Evolutionary conservation across 805 yeast species (phyloP), one percentile per base, ranked within the genome.

Genomic region (Isabelozyma rhagii): DNA sequence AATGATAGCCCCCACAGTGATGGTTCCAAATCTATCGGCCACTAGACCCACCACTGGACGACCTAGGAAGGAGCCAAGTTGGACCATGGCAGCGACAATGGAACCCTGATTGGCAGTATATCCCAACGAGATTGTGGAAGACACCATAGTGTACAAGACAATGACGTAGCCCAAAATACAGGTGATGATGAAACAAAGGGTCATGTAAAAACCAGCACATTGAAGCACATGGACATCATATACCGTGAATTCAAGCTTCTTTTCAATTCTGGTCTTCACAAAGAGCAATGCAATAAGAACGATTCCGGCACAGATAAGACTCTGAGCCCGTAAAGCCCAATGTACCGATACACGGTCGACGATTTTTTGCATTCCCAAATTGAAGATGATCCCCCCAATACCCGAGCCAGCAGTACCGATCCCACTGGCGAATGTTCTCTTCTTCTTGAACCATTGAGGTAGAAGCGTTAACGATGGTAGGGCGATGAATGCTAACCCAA

Each of bases 391-490:
- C 14, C 82, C 82, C 11, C 82, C 82, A 15, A 67, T 54, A 11
- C 81, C 81, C 5, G 77, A 68, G 0, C 81, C 82, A 5, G 75
- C 64, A 2, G 75, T 69, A 5, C 70, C 59, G 4, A 78, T 18
- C 1, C 78, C 77, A 47, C 65, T 53, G 0, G 79, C 79, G 8
- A 71, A 55, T 41, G 81, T 83, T 53, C 89, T 70, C 50, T 68
- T 82, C 51, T 79, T 82, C 31, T 77, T 59, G 58, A 84, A 83
- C 87, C 89, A 85, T 47, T 80, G 84, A 0, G 88, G 87, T 25
- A 85, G 60, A 10, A 84, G 63, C 5, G 80, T 72, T 17, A 82
- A 67, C 8, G 81, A 81, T 1, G 90, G 84, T 7, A 81, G 71
- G 50, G 79, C 75, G 36, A 81, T 68, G 13, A 81, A 61, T 0